A percentile compares a stretch with the other conserved stretches of the same genome.
Conservation (phyloP, 2,329 filamentous ascomycete genomes). For the Cryphonectria carpinicola region DNA sequence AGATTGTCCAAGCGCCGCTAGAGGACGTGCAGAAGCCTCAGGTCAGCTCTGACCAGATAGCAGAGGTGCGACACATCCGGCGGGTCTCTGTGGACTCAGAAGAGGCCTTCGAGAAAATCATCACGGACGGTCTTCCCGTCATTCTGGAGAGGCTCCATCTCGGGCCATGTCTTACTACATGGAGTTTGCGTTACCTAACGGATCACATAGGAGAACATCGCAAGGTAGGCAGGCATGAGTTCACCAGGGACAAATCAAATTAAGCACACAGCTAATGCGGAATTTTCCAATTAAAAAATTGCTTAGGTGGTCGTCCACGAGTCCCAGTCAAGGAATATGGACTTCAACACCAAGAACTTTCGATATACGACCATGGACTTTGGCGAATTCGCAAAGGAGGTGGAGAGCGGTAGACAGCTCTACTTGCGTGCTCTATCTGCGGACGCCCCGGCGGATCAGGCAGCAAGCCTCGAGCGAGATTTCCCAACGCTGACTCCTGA, state of each 20-base stretch:
- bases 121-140: conserved; percentile 62
- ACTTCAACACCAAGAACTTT: conserved; percentile 85
- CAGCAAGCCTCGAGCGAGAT: conserved; percentile 72
- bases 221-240: conserved; percentile 49
- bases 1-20: conserved; percentile 10
- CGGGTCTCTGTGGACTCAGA: conserved; percentile 55
- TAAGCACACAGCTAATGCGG: not conserved
- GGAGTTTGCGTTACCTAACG: conserved; percentile 72
- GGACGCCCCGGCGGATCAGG: conserved; percentile 67
- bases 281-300: not conserved
- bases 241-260: not conserved
- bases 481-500: conserved; percentile 72
- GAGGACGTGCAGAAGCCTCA: conserved; percentile 33
- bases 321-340: conserved; percentile 68
- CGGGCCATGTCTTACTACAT: conserved; percentile 67
- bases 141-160: conserved; percentile 69
- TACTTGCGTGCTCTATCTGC: conserved; percentile 81
- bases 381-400: conserved; percentile 65
- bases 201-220: conserved; percentile 63
- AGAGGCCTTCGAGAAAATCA: conserved; percentile 62
- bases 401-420: conserved; percentile 61
- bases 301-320: conserved; percentile 74
- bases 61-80: conserved; percentile 46
- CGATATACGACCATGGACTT: conserved; percentile 72
- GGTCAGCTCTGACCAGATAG: conserved; percentile 19